Base-by-base conservation (phyloP, 106 monocot genomes). In the Apostasia ramifera region DNA sequence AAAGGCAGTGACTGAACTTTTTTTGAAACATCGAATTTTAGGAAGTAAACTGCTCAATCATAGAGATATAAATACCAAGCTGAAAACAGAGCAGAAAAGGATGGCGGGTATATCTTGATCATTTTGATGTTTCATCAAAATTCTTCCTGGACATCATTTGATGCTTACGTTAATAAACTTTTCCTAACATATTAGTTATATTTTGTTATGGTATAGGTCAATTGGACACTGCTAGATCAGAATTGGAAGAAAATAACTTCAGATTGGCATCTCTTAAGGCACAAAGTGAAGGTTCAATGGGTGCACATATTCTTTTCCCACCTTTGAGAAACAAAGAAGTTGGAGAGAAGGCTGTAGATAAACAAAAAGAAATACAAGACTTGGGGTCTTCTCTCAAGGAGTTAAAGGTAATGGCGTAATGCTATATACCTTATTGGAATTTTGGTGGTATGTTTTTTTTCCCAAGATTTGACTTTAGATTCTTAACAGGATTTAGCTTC, bases 161-260 rank as follows among this genome's bases (percentile, higher is more conserved):
- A 26, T 26, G 26, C 26, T 26, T 26, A 26, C 26, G 26, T 26
- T 26, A 26, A 26, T 26, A 26, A 26, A 26, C 26, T 26, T 26
- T 26, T 26, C 26, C 26, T 26, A 26, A 26, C 26, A 26, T 26
- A 26, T 26, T 26, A 26, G 26, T 26, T 26, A 26, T 26, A 26
- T 26, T 26, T 26, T 26, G 26, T 26, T 26, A 26, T 26, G 26
- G 26, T 26, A 26, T 58, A 98, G 98, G 82, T 79, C 92, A 90
- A 64, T 71, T 98, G 71, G 75, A 77, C 57, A 77, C 69, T 66
- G 71, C 87, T 53, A 71, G 73, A 66, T 10, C 70, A 14, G 90
- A 87, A 73, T 72, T 98, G 79, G 77, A 98, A 74, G 98, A 98
- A 77, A 83, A 68, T 64, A 89, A 79, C 44, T 54, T n/a, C 49